Conservation (phyloP, 2,329 filamentous ascomycete species). For the Fusarium tanahbumbuense region DNA sequence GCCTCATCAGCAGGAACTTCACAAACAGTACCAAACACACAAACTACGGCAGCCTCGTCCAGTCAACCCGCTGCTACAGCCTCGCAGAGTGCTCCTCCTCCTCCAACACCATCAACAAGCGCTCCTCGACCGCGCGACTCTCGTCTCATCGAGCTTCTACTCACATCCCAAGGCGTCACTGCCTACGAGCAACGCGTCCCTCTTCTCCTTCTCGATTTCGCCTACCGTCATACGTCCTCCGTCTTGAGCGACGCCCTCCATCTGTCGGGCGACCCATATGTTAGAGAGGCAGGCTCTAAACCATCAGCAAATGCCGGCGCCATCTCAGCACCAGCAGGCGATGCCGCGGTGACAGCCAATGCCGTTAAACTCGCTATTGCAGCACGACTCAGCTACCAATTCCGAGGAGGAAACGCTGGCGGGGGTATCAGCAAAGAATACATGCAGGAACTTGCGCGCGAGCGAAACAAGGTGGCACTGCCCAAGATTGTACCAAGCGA, state of each 20-base stretch:
- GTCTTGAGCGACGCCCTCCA: conserved; percentile 78
- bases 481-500: conserved; percentile 72
- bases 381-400: conserved; percentile 75
- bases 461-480: conserved; percentile 74
- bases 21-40: conserved; percentile 53
- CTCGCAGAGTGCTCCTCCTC: conserved; percentile 43
- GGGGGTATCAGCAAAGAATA: conserved; percentile 77
- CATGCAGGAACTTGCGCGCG: conserved; percentile 77
- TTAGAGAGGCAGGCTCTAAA: conserved; percentile 65
- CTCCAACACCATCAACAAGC: conserved; percentile 51
- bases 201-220: conserved; percentile 85
- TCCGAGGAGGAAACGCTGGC: conserved; percentile 65
- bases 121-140: conserved; percentile 78
- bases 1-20: conserved; percentile 54
- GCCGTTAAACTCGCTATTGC: conserved; percentile 80
- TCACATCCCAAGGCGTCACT: conserved; percentile 81
- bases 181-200: conserved; percentile 86
- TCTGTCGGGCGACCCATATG: conserved; percentile 75
- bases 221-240: conserved; percentile 81
- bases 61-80: conserved; percentile 43
- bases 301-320: conserved; percentile 63
- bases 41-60: conserved; percentile 47
- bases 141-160: conserved; percentile 81
- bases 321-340: conserved; percentile 59
- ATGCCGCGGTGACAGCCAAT: conserved; percentile 71